Conservation (phyloP, 1,284 basidiomycete species). For the Cutaneotrichosporon daszewskae region DNA sequence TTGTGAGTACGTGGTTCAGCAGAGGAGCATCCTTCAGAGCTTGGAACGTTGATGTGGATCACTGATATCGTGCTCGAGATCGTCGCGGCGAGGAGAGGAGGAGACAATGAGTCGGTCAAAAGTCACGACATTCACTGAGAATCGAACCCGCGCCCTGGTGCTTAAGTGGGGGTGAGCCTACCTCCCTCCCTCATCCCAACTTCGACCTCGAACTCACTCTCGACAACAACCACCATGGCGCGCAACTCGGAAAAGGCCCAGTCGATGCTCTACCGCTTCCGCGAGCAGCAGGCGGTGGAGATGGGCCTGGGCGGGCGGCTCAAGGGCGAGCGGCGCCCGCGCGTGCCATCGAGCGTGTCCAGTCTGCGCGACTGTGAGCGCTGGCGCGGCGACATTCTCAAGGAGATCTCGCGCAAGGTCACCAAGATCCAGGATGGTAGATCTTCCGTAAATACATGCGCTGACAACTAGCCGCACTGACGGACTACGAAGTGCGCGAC, state of each 20-base stretch:
- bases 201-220: neutral
- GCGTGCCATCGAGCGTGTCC: slow-evolving; percentile 85
- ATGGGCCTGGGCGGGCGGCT: slow-evolving; percentile 70
- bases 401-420: slow-evolving; percentile 93
- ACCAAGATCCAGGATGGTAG: slow-evolving; percentile 94
- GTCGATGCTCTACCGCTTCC: slow-evolving; percentile 98
- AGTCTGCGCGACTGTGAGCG: slow-evolving; percentile 87
- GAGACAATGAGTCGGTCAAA: no score
- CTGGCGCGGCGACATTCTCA: slow-evolving; percentile 89
- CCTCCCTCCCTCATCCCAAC: no score
- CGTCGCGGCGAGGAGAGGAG: no score
- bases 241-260: slow-evolving; percentile 97
- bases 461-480: slow-evolving; percentile 64
- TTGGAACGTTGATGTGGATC: no score
- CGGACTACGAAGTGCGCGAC: slow-evolving; percentile 93
- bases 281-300: slow-evolving; percentile 92
- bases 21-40: no score
- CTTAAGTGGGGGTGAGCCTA: no score
- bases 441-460: slow-evolving; percentile 32
- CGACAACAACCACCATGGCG: slow-evolving; percentile 52
- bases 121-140: no score
- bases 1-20: no score
- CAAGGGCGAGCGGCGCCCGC: slow-evolving; percentile 71
- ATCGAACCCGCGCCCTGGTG: no score
- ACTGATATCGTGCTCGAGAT: no score